Base-by-base conservation (phyloP, 352 stramenopile species). In the Plasmopara muralis region DNA sequence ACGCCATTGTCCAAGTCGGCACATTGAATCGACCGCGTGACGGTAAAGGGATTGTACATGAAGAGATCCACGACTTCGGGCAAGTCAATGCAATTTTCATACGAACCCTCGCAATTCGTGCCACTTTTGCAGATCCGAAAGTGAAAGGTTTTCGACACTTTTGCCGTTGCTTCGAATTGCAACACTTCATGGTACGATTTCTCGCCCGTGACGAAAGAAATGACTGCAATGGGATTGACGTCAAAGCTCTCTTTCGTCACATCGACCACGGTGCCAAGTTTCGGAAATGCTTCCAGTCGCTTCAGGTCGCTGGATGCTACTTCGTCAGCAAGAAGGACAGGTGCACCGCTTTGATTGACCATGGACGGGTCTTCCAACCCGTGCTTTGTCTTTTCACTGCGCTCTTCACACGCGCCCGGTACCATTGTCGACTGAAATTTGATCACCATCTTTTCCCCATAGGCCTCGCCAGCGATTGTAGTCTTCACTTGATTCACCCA, bases 21-120 rank as follows among this genome's bases (percentile, higher is more conserved):
- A 37, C 77, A 88, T 12, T 77, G 43, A 16, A 76, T 25, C 6
- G 60, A 63, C 0, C 72, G 68, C 7, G 55, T 58, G 31, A 81
- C 55, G 8, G 57, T 68, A 57, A 83, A 80, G 45, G 77, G 74
- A 30, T 84, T 83, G 66, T 83, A 86, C 62, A 80, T 63, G 58
- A 77, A 86, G 35, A 88, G 49, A 20, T 86, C 71, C 1, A 70
- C 61, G 0, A 38, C 43, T 9, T 78, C 51, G 6, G 44, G 9
- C 7, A 86, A 44, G 18, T 67, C 18, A 47, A 83, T 56, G 43
- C 53, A 70, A 29, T 76, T 69, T 18, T 66, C 47, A 44, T 62
- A 81, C 9, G 47, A 38, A 0, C 34, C 43, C 9, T 50, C 33
- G 29, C 43, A 57, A 50, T 52, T 62, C n/a, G 45, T 29, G 16